Evolutionary conservation across 331 rosid genomes (phyloP), one percentile per base, ranked within the genome.

Genomic region (Telfairia occidentalis): DNA sequence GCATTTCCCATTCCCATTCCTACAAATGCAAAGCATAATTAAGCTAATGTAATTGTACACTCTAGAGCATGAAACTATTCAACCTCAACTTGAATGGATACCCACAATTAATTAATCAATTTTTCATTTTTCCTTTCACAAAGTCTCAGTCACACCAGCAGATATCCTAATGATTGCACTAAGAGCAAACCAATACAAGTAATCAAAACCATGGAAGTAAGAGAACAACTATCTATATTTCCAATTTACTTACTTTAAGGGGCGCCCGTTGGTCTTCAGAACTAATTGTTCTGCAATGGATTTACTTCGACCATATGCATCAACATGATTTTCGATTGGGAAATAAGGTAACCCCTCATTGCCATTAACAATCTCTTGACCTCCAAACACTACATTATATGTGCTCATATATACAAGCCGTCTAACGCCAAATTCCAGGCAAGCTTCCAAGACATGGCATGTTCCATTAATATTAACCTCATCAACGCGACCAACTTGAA

Each of bases 241-340:
- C 15, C 21, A 60, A 28, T n/a, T 7, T n/a, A 34, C 78, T 79
- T 72, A 85, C 97, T 84, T 91, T n/a, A 94, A 61, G 73, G 90
- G 80, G 34, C 95, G 90, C 50, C 86, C 96, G 81, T 91, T 91
- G 83, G 72, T 73, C 89, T 91, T 94, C 0, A 94, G 84, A 79
- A 94, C 92, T 75, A 94, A 82, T 86, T 91, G 98, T 78, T 91
- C 98, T 30, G 98, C 97, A 37, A 94, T 81, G 0, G 98, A 94
- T 83, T 94, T 94, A 70, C 90, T 87, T 50, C 98, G 92, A 18
- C 90, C 87, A 76, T 91, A 94, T 0, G 92, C 83, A 81, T 94
- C 98, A 67, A 71, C 83, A 42, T 91, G 97, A 9, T 69, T 53
- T 79, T 94, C 98, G 7, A 91, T 83, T 32, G 98, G 92, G 79